Evolutionary conservation across 768 basidiomycete genomes (phyloP).

Genomic region (Suillus luteus): DNA sequence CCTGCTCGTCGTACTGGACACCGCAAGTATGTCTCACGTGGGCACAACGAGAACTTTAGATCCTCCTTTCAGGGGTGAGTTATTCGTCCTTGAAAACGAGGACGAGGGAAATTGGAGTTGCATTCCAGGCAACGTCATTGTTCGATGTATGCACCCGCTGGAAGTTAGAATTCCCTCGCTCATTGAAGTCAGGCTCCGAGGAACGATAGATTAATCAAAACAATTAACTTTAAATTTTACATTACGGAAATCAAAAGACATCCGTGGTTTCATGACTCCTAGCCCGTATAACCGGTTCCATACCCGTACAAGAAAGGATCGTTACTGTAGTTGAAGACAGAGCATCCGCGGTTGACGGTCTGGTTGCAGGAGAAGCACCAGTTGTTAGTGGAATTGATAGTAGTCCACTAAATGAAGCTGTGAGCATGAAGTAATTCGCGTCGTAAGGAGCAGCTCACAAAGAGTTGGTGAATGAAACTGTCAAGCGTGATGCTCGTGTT

Average conservation of each 20-base stretch:
- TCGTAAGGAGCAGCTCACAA: conserved; percentile 1
- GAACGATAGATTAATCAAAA: neutral
- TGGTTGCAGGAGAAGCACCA: conserved; percentile 24
- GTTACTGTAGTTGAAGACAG: conserved; percentile 13
- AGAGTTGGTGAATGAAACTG: conserved; percentile 6
- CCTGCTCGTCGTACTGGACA: neutral
- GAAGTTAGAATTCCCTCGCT: neutral
- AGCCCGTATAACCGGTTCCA: neutral
- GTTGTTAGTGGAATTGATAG: conserved; percentile 18
- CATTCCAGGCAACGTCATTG: too few relatives aligned
- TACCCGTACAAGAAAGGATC: conserved; percentile 12
- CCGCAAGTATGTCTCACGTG: neutral
- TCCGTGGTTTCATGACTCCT: neutral
- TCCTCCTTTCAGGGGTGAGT: neutral
- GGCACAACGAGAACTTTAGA: neutral
- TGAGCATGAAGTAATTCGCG: neutral
- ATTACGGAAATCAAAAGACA: neutral
- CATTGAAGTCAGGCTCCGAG: neutral
- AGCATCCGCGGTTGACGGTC: conserved; percentile 13
- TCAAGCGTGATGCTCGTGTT: conserved; percentile 13
- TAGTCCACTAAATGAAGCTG: conserved; percentile 9
- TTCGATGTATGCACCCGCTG: neutral
- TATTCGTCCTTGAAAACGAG: neutral
- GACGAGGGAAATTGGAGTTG: neutral
- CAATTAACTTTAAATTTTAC: neutral